Evolutionary conservation across 1,284 basidiomycete species (phyloP), one percentile per base, ranked within the genome.

Genomic region (Apiotrichum gracile): DNA sequence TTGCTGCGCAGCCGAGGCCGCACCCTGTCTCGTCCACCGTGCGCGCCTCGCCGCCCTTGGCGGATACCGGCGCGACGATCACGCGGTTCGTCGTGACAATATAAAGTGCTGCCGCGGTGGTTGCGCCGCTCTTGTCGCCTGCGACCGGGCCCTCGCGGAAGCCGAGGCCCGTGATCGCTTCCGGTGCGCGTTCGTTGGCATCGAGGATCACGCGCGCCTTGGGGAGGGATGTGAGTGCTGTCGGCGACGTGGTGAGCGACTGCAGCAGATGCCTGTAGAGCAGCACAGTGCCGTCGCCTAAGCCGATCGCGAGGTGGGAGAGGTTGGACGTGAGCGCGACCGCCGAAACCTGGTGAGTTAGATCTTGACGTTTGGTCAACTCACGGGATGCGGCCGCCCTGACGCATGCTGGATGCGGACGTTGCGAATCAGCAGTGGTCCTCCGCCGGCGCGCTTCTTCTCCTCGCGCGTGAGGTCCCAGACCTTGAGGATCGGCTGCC

Each of bases 261-360:
- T 94, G 90, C 66, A 93, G 86, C 34, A 97, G 80, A 64, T 96
- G 88, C 5, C 90, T 85, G 68, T 92, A 92, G 19, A 97, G 79
- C 6, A 97, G 80, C 7, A 97, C 91, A 0, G 89, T 89, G n/a
- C 94, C 94, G 67, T 97, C 93, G 2, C 86, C 91, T 12, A 97
- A 81, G 9, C 91, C 94, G 38, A 97, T 82, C 5, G 92, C 87
- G 19, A 98, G 82, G 72, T 92, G 88, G 1, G 87, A 84, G 1
- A 97, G 79, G n/a, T 82, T 82, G 7, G 83, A 77, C 0, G 92
- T 88, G 25, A 93, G 78, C 0, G 92, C 87, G 13, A 96, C 77
- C 0, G 86, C 83, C 5, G 89, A 85, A 3, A 94, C 83, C 87
- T 91, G 50, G 38, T 43, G 47, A 35, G 41, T 56, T 8, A 60